These are phyloP conservation scores for Apostasia shenzhenica DNA, from an alignment of 106 monocot genomes.

Conservation along the genomic window DNA sequence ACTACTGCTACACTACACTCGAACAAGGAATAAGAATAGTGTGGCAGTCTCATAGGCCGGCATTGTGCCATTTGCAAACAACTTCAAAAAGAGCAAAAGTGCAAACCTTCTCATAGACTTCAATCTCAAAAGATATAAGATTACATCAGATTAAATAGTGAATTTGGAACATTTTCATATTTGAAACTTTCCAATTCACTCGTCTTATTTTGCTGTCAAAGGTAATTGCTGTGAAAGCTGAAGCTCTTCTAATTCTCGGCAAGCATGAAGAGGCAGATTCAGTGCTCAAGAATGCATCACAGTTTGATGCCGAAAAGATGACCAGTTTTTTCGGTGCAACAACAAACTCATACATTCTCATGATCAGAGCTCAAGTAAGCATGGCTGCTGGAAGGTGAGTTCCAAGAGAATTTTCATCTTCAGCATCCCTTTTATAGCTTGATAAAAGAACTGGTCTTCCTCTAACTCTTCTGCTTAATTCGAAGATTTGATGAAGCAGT, in stretches of 20 bases:
- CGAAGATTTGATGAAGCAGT: conserved; percentile 73
- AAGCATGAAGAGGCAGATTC: conserved; percentile 68
- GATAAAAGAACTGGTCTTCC: neutral
- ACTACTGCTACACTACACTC: no score
- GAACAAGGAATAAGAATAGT: no score
- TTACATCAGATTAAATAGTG: no score
- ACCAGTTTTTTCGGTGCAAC: conserved; percentile 40
- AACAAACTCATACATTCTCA: conserved; percentile 36
- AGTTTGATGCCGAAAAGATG: conserved; percentile 36
- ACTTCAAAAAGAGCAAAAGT: no score
- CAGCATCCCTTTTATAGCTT: neutral
- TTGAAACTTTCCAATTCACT: neutral
- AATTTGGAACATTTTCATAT: no score
- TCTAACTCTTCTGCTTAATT: neutral
- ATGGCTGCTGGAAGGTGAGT: conserved; percentile 65
- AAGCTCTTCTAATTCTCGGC: conserved; percentile 62
- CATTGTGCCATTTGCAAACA: no score
- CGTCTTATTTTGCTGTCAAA: conserved; percentile 3
- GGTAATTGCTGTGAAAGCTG: conserved; percentile 68
- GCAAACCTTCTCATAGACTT: no score
- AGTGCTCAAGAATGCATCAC: conserved; percentile 25
- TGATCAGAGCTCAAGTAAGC: conserved; percentile 61
- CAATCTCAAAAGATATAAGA: no score
- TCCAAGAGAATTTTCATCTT: neutral
- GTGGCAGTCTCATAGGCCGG: no score